Conservation (phyloP, 768 basidiomycete species). For the Pulveroboletus sp. region DNA sequence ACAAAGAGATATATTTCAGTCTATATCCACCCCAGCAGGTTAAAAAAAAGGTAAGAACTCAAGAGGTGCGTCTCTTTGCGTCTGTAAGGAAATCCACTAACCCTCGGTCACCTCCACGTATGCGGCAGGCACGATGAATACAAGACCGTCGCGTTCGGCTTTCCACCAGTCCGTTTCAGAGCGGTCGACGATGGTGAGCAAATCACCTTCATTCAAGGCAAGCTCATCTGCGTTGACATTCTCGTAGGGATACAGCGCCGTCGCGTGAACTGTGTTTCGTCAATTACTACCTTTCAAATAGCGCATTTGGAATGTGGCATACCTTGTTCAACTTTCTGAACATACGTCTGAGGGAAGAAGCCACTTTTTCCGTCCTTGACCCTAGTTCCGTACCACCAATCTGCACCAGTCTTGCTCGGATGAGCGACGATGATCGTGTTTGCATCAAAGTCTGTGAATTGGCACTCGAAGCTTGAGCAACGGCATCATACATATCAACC, state of each 20-base stretch:
- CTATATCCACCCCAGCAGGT: conserved; percentile 50
- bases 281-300: not conserved
- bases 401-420: conserved; percentile 79
- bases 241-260: conserved; percentile 75
- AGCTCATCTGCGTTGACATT: conserved; percentile 74
- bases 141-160: conserved; percentile 78
- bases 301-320: not conserved
- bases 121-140: conserved; percentile 88
- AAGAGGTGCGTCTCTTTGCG: conserved; percentile 37
- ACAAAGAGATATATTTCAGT: conserved; percentile 71
- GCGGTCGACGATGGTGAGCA: conserved; percentile 73
- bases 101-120: conserved; percentile 86
- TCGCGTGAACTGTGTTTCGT: conserved; percentile 54
- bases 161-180: conserved; percentile 95
- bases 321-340: conserved; percentile 69
- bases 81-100: conserved; percentile 60
- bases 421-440: conserved; percentile 76
- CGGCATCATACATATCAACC: not conserved
- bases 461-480: conserved; percentile 1
- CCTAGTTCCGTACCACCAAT: conserved; percentile 90
- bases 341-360: conserved; percentile 88
- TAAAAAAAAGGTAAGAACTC: conserved; percentile 50
- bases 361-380: conserved; percentile 66
- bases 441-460: conserved; percentile 65
- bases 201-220: conserved; percentile 79